Evolutionary conservation across 2,329 filamentous ascomycete species (phyloP).

Genomic region (Chrysoporthe puriensis): DNA sequence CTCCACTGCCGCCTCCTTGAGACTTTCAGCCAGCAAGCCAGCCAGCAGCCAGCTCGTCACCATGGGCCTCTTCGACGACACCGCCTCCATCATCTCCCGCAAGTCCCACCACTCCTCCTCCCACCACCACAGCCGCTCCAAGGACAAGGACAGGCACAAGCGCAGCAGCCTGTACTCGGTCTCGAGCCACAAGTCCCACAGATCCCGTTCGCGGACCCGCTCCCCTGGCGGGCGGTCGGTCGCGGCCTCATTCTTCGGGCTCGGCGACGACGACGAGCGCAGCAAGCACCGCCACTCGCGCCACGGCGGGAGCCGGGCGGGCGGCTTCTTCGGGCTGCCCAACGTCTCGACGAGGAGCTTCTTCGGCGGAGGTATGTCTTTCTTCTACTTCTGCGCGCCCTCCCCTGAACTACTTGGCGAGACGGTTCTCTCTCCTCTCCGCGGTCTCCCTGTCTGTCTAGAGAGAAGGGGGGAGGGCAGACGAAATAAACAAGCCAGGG

Average conservation of each 20-base stretch:
- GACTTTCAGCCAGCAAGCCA: too few relatives aligned
- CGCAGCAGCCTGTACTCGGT: conserved; percentile 31
- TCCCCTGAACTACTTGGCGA: too few relatives aligned
- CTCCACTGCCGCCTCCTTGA: background rate
- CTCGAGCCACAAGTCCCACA: conserved; percentile 22
- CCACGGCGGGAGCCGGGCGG: conserved; percentile 45
- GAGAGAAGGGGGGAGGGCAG: background rate
- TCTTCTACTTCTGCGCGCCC: background rate
- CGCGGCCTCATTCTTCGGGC: conserved; percentile 50
- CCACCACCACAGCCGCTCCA: conserved; percentile 26
- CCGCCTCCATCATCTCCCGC: conserved; percentile 37
- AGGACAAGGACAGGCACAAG: conserved; percentile 32
- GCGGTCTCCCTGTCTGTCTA: too few relatives aligned
- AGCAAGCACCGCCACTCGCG: conserved; percentile 30
- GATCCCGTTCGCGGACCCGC: conserved; percentile 44
- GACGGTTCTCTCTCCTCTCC: too few relatives aligned
- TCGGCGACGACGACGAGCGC: conserved; percentile 39
- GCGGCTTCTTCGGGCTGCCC: conserved; percentile 52
- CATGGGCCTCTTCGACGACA: conserved; percentile 43
- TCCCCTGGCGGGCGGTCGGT: conserved; percentile 42
- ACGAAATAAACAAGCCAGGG: background rate
- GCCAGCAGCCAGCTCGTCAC: background rate
- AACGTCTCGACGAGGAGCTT: conserved; percentile 50
- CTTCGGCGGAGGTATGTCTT: conserved; percentile 47
- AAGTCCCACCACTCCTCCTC: conserved; percentile 32